phyloP scores from a whole-genome alignment of 345 rosid species.

The Dipteronia sinensis region DNA sequence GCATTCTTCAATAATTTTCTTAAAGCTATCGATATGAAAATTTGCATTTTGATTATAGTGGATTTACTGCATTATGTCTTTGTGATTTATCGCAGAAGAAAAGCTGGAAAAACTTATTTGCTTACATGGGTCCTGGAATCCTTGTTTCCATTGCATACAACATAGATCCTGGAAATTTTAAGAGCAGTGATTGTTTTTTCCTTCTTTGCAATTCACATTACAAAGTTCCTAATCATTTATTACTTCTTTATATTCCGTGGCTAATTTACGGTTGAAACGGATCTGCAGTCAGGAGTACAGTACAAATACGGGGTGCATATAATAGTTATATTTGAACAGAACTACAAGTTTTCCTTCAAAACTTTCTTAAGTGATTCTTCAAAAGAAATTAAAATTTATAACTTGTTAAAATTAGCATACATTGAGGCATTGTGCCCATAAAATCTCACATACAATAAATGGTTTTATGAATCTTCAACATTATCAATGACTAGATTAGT shows the following conservation, averaged over 20 bases:
- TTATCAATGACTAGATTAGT: not conserved
- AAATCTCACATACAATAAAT: not conserved
- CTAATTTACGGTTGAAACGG: constrained; percentile 82
- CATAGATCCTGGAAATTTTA: constrained; percentile 97
- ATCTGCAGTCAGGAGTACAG: constrained; percentile 87
- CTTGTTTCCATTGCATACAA: constrained; percentile 84
- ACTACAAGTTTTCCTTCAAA: not conserved
- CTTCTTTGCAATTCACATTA: constrained; percentile 8
- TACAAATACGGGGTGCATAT: constrained; percentile 75
- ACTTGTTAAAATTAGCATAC: not conserved
- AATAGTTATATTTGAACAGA: not conserved
- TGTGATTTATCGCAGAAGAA: constrained; percentile 50
- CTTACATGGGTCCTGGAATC: constrained; percentile 94
- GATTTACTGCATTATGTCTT: too few species aligned
- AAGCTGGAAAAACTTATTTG: too few species aligned
- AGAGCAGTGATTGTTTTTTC: constrained; percentile 25
- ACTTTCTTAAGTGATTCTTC: not conserved
- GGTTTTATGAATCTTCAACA: not conserved
- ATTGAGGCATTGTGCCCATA: not conserved
- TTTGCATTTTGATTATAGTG: too few species aligned
- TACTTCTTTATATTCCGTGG: constrained; percentile 23
- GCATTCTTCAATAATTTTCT: too few species aligned
- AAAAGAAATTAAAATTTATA: not conserved
- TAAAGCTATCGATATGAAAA: too few species aligned
- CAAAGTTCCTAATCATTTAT: not conserved